Conservation (phyloP, 768 basidiomycete genomes). For the Lactifluus echinatus region DNA sequence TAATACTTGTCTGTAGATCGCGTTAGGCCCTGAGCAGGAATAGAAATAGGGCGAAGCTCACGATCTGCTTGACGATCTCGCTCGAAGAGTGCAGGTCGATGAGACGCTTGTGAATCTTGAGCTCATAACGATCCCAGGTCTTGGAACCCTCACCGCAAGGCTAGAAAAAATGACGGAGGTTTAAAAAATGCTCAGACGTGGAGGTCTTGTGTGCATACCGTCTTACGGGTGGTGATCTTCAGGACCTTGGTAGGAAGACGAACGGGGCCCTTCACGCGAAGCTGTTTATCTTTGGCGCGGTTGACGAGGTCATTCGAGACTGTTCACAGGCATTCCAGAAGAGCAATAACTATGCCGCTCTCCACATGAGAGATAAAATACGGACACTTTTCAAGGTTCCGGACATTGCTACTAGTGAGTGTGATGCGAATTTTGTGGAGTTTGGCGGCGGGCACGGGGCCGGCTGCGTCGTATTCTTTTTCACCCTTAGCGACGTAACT, state of each 20-base stretch:
- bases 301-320: slow-evolving; percentile 96
- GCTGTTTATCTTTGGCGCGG: slow-evolving; percentile 99
- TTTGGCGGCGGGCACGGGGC: slow-evolving; percentile 78
- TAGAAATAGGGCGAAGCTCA: slow-evolving; percentile 34
- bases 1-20: slow-evolving; percentile 78
- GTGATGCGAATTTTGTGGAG: slow-evolving; percentile 99
- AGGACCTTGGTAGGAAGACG: slow-evolving; percentile 98
- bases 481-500: slow-evolving; percentile 99
- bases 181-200: not conserved
- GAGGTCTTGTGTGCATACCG: slow-evolving; percentile 41
- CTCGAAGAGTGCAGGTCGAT: slow-evolving; percentile 98
- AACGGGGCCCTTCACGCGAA: slow-evolving; percentile 97
- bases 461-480: slow-evolving; percentile 94
- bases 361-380: slow-evolving; percentile 2
- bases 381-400: slow-evolving; percentile 96
- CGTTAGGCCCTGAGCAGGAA: not conserved
- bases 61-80: slow-evolving; percentile 99
- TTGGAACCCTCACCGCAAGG: slow-evolving; percentile 99
- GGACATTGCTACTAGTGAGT: slow-evolving; percentile 94
- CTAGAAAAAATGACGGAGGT: slow-evolving; percentile 31
- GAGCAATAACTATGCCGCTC: not conserved
- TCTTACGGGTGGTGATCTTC: slow-evolving; percentile 98
- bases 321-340: slow-evolving; percentile 26
- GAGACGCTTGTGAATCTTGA: slow-evolving; percentile 98
- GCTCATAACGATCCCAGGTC: slow-evolving; percentile 99